phyloP scores from a whole-genome alignment of 1,284 basidiomycete species.

The Meira miltonrushii region DNA sequence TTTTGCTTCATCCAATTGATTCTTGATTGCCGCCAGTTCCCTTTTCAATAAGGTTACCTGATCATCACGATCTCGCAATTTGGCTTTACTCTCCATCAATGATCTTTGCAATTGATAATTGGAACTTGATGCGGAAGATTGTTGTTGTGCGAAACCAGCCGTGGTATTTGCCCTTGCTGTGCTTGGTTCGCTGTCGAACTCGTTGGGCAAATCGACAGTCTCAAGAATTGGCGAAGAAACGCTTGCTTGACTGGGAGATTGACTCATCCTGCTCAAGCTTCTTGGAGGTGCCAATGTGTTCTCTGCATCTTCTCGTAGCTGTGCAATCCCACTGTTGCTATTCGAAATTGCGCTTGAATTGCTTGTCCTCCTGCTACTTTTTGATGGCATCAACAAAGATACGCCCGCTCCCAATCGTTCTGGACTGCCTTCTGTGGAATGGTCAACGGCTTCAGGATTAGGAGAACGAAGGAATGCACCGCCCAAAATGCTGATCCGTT shows the following conservation, averaged over 20 bases:
- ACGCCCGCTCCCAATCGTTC: neutral
- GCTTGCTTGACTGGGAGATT: neutral
- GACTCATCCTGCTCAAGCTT: neutral
- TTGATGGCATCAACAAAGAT: neutral
- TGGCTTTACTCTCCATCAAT: neutral
- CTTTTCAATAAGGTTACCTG: neutral
- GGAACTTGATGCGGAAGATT: neutral
- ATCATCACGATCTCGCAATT: conserved; percentile 7
- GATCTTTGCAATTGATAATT: conserved; percentile 6
- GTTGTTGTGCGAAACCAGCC: neutral
- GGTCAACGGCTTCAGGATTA: neutral
- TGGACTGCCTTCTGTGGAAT: neutral
- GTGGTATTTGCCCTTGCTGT: neutral
- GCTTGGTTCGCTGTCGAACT: conserved; percentile 1
- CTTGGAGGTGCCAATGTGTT: neutral
- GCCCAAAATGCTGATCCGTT: neutral
- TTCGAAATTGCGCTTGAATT: conserved; percentile 7
- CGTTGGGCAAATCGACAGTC: neutral
- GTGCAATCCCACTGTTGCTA: neutral
- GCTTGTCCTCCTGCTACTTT: neutral
- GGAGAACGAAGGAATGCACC: neutral
- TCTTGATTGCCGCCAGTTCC: conserved; percentile 5
- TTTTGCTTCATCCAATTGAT: conserved; percentile 60
- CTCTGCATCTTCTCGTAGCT: neutral
- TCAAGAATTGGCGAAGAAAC: no score